Percentiles rank a stretch among this genome's conserved stretches.
These are phyloP conservation scores for Tetrapyrgos nigripes DNA, from an alignment of 1,284 basidiomycete genomes.

Conservation along the genomic window DNA sequence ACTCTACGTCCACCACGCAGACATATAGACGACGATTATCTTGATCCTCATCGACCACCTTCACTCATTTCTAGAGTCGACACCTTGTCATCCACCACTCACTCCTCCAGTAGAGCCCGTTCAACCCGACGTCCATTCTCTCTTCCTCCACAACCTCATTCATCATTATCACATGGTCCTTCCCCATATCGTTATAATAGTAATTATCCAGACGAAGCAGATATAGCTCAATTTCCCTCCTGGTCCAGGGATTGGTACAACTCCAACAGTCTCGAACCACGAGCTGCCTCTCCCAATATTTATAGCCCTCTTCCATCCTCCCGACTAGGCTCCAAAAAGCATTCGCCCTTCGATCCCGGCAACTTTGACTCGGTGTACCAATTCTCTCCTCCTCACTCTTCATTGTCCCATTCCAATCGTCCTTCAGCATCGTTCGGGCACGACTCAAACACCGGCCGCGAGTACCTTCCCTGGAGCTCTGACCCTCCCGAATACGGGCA, in stretches of 20 bases:
- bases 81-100: conserved; percentile 49
- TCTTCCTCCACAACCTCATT: conserved; percentile 44
- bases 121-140: conserved; percentile 52
- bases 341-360: conserved; percentile 49
- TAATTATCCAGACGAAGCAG: conserved; percentile 46
- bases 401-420: conserved; percentile 24
- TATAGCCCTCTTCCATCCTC: conserved; percentile 42
- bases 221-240: conserved; percentile 65
- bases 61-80: conserved; percentile 55
- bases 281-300: conserved; percentile 34
- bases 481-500: conserved; percentile 48
- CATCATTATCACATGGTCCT: conserved; percentile 20
- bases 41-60: conserved; percentile 46
- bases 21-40: conserved; percentile 26
- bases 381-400: conserved; percentile 24
- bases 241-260: conserved; percentile 68
- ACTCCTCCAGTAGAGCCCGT: conserved; percentile 39
- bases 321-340: conserved; percentile 34
- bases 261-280: conserved; percentile 18
- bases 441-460: conserved; percentile 42
- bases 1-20: conserved; percentile 44
- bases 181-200: conserved; percentile 28
- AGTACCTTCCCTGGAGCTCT: conserved; percentile 55
- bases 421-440: conserved; percentile 40
- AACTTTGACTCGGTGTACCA: conserved; percentile 34